Percentiles rank a stretch among this genome's conserved stretches.
phyloP scores from a whole-genome alignment of 345 rosid species.

The Rhodamnia argentea region DNA sequence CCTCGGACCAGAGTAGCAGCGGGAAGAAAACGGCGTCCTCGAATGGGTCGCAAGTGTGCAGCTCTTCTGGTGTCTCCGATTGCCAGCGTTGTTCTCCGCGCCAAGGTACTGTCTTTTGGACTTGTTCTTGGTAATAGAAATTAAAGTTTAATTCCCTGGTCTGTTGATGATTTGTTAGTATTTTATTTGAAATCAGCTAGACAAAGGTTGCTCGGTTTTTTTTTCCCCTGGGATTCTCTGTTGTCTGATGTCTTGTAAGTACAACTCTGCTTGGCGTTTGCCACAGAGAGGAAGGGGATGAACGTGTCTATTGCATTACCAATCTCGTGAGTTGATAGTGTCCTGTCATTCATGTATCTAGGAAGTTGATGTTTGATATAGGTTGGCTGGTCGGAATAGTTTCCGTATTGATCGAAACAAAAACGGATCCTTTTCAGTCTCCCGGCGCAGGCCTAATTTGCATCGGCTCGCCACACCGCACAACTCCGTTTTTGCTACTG shows the following conservation, averaged over 20 bases:
- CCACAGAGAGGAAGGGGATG: background rate
- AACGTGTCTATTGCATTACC: background rate
- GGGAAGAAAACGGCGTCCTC: constrained; percentile 14
- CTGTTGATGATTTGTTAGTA: background rate
- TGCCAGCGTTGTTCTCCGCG: constrained; percentile 20
- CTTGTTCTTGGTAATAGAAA: background rate
- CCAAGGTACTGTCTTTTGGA: constrained; percentile 20
- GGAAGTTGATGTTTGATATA: background rate
- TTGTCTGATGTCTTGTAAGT: background rate
- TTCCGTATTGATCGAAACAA: background rate
- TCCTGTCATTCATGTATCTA: background rate
- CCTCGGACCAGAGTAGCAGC: constrained; percentile 16
- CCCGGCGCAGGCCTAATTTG: background rate
- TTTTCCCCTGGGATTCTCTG: background rate
- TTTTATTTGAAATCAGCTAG: background rate
- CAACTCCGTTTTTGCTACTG: background rate
- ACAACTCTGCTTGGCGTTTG: background rate
- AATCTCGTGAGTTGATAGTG: background rate
- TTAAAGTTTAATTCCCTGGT: background rate
- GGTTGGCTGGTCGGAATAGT: background rate
- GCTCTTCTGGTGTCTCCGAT: constrained; percentile 34
- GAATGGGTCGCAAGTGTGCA: constrained; percentile 24
- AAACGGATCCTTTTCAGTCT: background rate
- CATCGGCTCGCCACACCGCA: background rate
- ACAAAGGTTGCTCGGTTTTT: background rate